Evolutionary conservation across 257 asterid genomes (phyloP), one percentile per base, ranked within the genome.

Genomic region (Anisodus acutangulus): DNA sequence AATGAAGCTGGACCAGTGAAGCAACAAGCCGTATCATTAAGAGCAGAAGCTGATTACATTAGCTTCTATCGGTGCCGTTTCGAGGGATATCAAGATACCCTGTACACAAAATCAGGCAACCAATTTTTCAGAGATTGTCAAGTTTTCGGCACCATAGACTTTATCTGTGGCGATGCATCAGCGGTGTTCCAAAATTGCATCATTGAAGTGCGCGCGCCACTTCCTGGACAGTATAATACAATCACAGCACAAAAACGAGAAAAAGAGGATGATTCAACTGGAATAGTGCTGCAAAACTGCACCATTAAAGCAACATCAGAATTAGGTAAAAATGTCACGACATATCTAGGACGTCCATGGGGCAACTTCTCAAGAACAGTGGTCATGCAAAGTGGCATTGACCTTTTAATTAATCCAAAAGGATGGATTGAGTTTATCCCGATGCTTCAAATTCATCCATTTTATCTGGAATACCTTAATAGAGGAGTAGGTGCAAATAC

Each of bases 1-100:
- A 87, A 87, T 64, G 51, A 43, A 35, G 87, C 86, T 4, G 80
- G 83, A 10, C 80, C 87, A 2, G 1, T 2, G 5, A 51, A 9
- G 62, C 9, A 3, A 0, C 86, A 76, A 45, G 84, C 86, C 0
- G 82, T 51, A 43, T 87, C 87, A 0, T 13, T 84, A 17, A 17
- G 2, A 11, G 51, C 17, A 3, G 1, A 60, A 2, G 84, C 89
- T 4, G 31, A 82, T 8, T 19, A 71, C 9, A 26, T 45, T 8
- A 79, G 83, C 3, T 87, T 85, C 16, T 82, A 62, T 15, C 57
- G 15, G 57, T 87, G 87, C 16, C 37, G 49, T 9, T 84, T 87
- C 12, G 63, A 45, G 7, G 87, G 86, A 0, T 67, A 54, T 31
- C 87, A 87, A 51, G 87, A 87, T 13, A 85, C 85, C 4, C 7